These are phyloP conservation scores for Singerocomus inundabilis DNA, from an alignment of 1,284 basidiomycete genomes.

Conservation along the genomic window DNA sequence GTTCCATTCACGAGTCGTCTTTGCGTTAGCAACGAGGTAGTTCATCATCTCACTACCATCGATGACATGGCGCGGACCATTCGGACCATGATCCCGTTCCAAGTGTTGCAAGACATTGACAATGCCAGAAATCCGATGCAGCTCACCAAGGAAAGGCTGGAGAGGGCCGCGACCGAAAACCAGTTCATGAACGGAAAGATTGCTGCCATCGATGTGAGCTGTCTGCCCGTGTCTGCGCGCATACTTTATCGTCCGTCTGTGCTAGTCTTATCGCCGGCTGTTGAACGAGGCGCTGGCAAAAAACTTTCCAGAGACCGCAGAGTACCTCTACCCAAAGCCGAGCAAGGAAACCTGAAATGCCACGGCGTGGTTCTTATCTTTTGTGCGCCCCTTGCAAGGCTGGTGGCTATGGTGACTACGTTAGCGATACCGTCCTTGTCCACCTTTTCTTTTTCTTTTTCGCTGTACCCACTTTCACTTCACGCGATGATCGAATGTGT, in stretches of 20 bases:
- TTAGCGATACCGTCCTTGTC: conserved; percentile 12
- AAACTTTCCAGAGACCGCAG: conserved; percentile 33
- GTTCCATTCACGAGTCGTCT: background rate
- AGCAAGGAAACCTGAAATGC: conserved; percentile 9
- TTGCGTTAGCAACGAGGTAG: conserved; percentile 61
- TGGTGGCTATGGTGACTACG: conserved; percentile 17
- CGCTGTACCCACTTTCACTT: no score
- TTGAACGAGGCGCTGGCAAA: conserved; percentile 34
- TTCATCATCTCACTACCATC: conserved; percentile 58
- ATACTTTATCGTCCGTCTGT: background rate
- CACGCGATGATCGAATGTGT: conserved; percentile 28
- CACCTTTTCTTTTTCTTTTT: conserved; percentile 8
- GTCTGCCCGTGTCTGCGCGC: background rate
- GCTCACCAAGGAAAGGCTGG: conserved; percentile 72
- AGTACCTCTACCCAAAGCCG: conserved; percentile 23
- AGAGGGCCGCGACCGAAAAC: conserved; percentile 80
- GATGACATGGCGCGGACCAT: conserved; percentile 63
- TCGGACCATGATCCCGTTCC: conserved; percentile 65
- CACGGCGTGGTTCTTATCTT: no score
- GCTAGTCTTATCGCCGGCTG: conserved; percentile 34
- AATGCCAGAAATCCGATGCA: conserved; percentile 76
- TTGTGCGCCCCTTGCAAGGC: no score
- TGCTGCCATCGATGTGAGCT: conserved; percentile 63
- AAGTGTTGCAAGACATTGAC: conserved; percentile 73
- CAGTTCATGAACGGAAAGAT: conserved; percentile 90